Conservation (phyloP, 768 basidiomycete genomes). For the Leccinum variicolor region DNA sequence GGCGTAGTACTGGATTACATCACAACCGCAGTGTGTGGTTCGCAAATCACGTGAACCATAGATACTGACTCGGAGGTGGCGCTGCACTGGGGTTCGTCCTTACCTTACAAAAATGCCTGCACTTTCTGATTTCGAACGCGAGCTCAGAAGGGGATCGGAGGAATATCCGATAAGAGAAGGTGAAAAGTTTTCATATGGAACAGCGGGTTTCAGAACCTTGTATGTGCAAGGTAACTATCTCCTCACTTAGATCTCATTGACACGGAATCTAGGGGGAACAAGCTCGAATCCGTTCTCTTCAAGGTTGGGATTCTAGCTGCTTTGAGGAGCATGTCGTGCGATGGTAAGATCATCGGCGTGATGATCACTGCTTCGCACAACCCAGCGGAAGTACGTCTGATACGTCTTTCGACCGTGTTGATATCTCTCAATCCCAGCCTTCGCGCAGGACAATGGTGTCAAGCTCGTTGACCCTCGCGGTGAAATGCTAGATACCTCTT, state of each 20-base stretch:
- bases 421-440: slow-evolving; percentile 1
- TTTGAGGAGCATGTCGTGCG: slow-evolving; percentile 86
- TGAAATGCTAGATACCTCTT: slow-evolving; percentile 93
- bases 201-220: slow-evolving; percentile 92
- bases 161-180: slow-evolving; percentile 70
- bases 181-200: slow-evolving; percentile 82
- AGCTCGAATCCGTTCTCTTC: slow-evolving; percentile 90
- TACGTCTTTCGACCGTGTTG: not conserved
- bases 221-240: slow-evolving; percentile 39
- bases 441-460: slow-evolving; percentile 89
- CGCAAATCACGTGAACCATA: slow-evolving; percentile 17
- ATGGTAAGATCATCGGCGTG: slow-evolving; percentile 89
- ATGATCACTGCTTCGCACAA: slow-evolving; percentile 99
- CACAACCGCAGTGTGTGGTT: not conserved
- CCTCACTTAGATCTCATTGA: slow-evolving; percentile 6
- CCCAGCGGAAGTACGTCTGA: slow-evolving; percentile 76
- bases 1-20: not conserved
- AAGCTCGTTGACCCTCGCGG: slow-evolving; percentile 97
- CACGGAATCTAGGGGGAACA: slow-evolving; percentile 47
- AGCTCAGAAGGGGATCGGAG: slow-evolving; percentile 49
- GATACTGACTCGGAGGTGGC: not conserved
- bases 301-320: slow-evolving; percentile 88
- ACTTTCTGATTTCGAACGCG: slow-evolving; percentile 35
- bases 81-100: not conserved
- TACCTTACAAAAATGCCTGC: slow-evolving; percentile 31